Evolutionary conservation across 179 eudicot species (phyloP).

Genomic region (Drosera spatulata): DNA sequence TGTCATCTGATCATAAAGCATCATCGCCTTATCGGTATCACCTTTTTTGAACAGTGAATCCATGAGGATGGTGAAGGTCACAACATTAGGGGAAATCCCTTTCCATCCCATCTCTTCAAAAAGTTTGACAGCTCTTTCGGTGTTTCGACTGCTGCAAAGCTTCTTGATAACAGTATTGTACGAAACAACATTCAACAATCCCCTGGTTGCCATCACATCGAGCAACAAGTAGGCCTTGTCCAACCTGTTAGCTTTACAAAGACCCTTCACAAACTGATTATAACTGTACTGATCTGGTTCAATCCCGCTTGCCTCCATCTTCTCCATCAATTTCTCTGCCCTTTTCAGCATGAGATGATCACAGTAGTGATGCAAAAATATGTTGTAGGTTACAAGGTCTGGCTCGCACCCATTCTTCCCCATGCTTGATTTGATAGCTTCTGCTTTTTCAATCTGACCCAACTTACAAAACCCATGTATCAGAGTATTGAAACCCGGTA

Average conservation of each 20-base stretch:
- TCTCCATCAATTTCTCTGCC: conserved; percentile 66
- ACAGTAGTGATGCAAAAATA: conserved; percentile 69
- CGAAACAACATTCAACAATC: conserved; percentile 66
- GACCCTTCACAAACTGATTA: conserved; percentile 84
- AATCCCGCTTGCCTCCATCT: conserved; percentile 52
- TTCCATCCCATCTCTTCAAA: conserved; percentile 67
- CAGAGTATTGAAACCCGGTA: conserved; percentile 59
- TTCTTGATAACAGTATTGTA: conserved; percentile 71
- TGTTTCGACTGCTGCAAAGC: conserved; percentile 35
- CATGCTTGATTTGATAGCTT: conserved; percentile 66
- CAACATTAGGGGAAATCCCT: conserved; percentile 66
- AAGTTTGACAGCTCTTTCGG: conserved; percentile 48
- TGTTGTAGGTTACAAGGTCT: conserved; percentile 71
- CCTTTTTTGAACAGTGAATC: conserved; percentile 63
- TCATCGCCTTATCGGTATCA: conserved; percentile 37
- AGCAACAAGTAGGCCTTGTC: conserved; percentile 73
- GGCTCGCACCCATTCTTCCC: conserved; percentile 66
- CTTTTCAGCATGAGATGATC: conserved; percentile 60
- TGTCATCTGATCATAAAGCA: conserved; percentile 68
- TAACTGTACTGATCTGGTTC: conserved; percentile 75
- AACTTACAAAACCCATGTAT: conserved; percentile 74
- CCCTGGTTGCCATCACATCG: conserved; percentile 69
- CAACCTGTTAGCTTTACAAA: conserved; percentile 69
- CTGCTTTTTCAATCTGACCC: conserved; percentile 69
- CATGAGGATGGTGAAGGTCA: conserved; percentile 73